A percentile compares a stretch with the other conserved stretches of the same genome.
These are phyloP conservation scores for Erythrophleum fordii DNA, from an alignment of 306 rosid genomes.

Conservation along the genomic window DNA sequence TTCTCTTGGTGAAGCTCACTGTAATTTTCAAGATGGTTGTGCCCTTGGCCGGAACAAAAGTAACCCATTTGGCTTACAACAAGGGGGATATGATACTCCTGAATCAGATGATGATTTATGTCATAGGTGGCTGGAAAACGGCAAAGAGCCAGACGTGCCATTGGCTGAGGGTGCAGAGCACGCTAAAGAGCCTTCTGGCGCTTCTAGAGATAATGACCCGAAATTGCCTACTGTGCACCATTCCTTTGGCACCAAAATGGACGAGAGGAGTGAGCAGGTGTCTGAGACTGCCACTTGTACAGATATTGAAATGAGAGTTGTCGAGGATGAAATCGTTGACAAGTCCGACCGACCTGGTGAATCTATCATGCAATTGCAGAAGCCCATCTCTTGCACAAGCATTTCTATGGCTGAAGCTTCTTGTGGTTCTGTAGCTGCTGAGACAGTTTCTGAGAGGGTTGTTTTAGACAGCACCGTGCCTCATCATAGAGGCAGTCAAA, in stretches of 20 bases:
- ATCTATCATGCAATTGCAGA: slow-evolving; percentile 35
- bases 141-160: slow-evolving; percentile 44
- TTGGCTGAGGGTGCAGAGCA: slow-evolving; percentile 37
- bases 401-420: slow-evolving; percentile 25
- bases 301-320: slow-evolving; percentile 46
- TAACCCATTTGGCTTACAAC: slow-evolving; percentile 43
- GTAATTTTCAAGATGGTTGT: slow-evolving; percentile 41
- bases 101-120: slow-evolving; percentile 51
- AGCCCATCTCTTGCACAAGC: slow-evolving; percentile 33
- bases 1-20: slow-evolving; percentile 38
- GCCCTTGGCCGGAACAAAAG: slow-evolving; percentile 31
- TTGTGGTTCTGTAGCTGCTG: slow-evolving; percentile 26
- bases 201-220: slow-evolving; percentile 27
- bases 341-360: slow-evolving; percentile 40
- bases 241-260: slow-evolving; percentile 36
- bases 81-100: slow-evolving; percentile 34
- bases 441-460: slow-evolving; percentile 34
- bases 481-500: slow-evolving; percentile 38
- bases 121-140: slow-evolving; percentile 54
- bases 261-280: slow-evolving; percentile 37
- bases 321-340: slow-evolving; percentile 38
- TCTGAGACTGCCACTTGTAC: slow-evolving; percentile 24
- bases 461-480: slow-evolving; percentile 31
- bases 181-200: slow-evolving; percentile 42
- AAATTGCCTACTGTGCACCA: slow-evolving; percentile 28